These are phyloP conservation scores for Stemphylium vesicarium DNA, from an alignment of 2,329 filamentous ascomycete species.

Conservation along the genomic window DNA sequence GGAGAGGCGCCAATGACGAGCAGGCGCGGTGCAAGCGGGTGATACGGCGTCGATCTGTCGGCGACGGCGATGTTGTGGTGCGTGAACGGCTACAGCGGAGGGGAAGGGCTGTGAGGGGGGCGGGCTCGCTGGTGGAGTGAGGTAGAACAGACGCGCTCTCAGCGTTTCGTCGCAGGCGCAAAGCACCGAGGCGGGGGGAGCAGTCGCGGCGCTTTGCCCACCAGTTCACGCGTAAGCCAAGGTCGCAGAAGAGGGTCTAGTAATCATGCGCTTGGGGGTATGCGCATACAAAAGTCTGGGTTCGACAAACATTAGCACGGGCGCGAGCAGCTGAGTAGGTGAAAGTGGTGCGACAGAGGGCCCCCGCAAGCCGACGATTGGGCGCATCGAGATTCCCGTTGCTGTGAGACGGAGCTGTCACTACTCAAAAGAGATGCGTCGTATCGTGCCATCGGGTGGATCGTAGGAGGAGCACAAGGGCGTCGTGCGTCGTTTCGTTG, in stretches of 20 bases:
- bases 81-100: background rate
- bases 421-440: slow-evolving; percentile 37
- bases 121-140: slow-evolving; percentile 14
- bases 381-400: slow-evolving; percentile 37
- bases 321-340: slow-evolving; percentile 33
- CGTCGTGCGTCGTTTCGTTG: slow-evolving; percentile 40
- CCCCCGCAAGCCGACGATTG: slow-evolving; percentile 32
- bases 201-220: slow-evolving; percentile 31
- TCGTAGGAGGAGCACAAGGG: slow-evolving; percentile 36
- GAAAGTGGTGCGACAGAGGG: slow-evolving; percentile 35
- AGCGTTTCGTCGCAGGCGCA: slow-evolving; percentile 30
- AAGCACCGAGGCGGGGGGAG: slow-evolving; percentile 18
- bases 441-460: slow-evolving; percentile 33
- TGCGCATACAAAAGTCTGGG: slow-evolving; percentile 36
- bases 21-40: background rate
- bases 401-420: slow-evolving; percentile 49
- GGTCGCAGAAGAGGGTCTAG: slow-evolving; percentile 24
- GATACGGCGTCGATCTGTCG: background rate
- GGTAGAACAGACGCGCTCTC: slow-evolving; percentile 27
- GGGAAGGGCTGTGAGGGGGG: slow-evolving; percentile 19
- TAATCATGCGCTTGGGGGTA: slow-evolving; percentile 34
- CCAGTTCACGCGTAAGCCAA: slow-evolving; percentile 32
- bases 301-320: slow-evolving; percentile 48
- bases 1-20: background rate
- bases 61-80: background rate